These are phyloP conservation scores for Xylaria digitata DNA, from an alignment of 2,329 filamentous ascomycete species.

Conservation along the genomic window DNA sequence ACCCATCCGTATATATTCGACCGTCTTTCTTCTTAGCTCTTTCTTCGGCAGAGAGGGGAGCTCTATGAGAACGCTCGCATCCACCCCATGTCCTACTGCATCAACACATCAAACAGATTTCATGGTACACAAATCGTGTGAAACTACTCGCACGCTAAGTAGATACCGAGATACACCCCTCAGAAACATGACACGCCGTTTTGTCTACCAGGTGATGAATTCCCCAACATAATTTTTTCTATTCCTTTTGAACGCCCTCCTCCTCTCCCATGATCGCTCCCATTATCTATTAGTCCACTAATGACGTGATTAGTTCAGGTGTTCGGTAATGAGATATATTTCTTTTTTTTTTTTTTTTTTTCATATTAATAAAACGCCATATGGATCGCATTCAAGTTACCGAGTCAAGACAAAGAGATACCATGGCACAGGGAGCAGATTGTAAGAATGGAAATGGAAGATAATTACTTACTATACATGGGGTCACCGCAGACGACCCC, in stretches of 20 bases:
- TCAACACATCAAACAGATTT: background rate
- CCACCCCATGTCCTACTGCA: constrained; percentile 1
- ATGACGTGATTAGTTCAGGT: constrained; percentile 4
- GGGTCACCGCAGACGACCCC: constrained; percentile 59
- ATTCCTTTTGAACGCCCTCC: constrained; percentile 28
- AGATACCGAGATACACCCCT: background rate
- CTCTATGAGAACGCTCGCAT: background rate
- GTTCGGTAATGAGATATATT: background rate
- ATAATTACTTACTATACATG: constrained; percentile 55
- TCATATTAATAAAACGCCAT: background rate
- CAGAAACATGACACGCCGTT: background rate
- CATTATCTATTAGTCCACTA: constrained; percentile 35
- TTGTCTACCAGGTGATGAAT: constrained; percentile 13
- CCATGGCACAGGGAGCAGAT: background rate
- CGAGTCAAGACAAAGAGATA: background rate
- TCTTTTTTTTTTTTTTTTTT: too few relatives aligned
- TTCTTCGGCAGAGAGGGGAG: background rate
- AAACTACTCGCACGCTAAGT: background rate
- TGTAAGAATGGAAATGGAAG: background rate
- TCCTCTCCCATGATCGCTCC: constrained; percentile 12
- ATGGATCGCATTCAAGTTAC: background rate
- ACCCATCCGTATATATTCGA: background rate
- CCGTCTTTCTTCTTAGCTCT: background rate
- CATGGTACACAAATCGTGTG: background rate
- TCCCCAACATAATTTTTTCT: constrained; percentile 9